Percentiles rank a stretch among this genome's conserved stretches.
Evolutionary conservation across 768 basidiomycete genomes (phyloP).

Genomic region (Nevesoporus exiguus): DNA sequence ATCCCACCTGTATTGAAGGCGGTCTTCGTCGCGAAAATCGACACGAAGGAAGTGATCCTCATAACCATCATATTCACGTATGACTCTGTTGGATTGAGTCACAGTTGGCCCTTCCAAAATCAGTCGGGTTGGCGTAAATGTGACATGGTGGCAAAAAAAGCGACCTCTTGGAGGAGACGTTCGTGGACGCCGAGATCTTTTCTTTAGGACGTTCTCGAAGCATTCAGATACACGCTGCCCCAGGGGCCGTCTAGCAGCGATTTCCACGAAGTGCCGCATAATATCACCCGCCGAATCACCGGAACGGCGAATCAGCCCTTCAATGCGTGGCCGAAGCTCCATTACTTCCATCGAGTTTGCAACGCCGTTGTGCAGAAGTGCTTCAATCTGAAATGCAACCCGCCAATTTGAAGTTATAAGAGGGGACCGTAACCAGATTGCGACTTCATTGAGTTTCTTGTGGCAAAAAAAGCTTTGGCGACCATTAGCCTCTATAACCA

Average conservation of each 20-base stretch:
- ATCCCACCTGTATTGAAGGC: slow-evolving; percentile 69
- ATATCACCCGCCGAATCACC: slow-evolving; percentile 42
- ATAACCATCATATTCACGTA: slow-evolving; percentile 59
- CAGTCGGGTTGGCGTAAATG: slow-evolving; percentile 71
- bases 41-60: slow-evolving; percentile 77
- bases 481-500: slow-evolving; percentile 46
- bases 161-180: slow-evolving; percentile 32
- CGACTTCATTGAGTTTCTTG: slow-evolving; percentile 45
- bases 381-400: slow-evolving; percentile 76
- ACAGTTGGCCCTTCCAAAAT: slow-evolving; percentile 74
- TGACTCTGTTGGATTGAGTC: slow-evolving; percentile 76
- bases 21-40: slow-evolving; percentile 82
- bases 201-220: slow-evolving; percentile 38
- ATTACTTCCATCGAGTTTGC: slow-evolving; percentile 59
- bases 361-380: slow-evolving; percentile 57
- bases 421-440: slow-evolving; percentile 42
- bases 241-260: slow-evolving; percentile 43
- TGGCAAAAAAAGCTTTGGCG: slow-evolving; percentile 48
- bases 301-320: slow-evolving; percentile 36
- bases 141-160: slow-evolving; percentile 72
- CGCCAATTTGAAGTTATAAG: slow-evolving; percentile 44
- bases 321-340: slow-evolving; percentile 43
- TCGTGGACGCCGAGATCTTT: slow-evolving; percentile 16
- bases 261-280: slow-evolving; percentile 53
- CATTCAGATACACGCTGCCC: slow-evolving; percentile 43